Evolutionary conservation across 768 basidiomycete species (phyloP).

Genomic region (Leccinum olivaceopallidum): DNA sequence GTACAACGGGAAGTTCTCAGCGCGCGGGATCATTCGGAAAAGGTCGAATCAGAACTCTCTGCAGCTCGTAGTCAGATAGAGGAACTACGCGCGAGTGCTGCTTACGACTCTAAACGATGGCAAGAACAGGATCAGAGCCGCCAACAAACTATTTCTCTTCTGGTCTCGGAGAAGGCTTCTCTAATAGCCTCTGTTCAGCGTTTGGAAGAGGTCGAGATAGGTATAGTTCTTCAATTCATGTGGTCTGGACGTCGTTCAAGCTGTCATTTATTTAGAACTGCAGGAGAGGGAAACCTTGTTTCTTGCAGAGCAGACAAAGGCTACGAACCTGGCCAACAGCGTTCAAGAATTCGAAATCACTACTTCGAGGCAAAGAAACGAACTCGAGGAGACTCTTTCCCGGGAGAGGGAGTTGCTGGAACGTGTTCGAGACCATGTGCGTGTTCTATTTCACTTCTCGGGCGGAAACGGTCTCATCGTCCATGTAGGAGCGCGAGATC

Average conservation of each 20-base stretch:
- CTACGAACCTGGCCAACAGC: slow-evolving; percentile 41
- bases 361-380: slow-evolving; percentile 40
- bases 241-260: slow-evolving; percentile 1
- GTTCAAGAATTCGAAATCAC: slow-evolving; percentile 45
- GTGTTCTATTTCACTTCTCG: slow-evolving; percentile 1
- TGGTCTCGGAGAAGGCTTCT: slow-evolving; percentile 72
- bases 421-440: slow-evolving; percentile 33
- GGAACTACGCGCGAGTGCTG: slow-evolving; percentile 16
- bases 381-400: slow-evolving; percentile 36
- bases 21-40: slow-evolving; percentile 14
- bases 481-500: slow-evolving; percentile 68
- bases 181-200: slow-evolving; percentile 59
- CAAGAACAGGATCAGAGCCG: slow-evolving; percentile 50
- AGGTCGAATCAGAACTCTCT: slow-evolving; percentile 25
- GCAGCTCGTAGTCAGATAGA: slow-evolving; percentile 22
- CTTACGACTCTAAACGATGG: slow-evolving; percentile 17
- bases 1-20: slow-evolving; percentile 14
- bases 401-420: slow-evolving; percentile 55
- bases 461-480: not conserved
- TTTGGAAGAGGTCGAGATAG: slow-evolving; percentile 56
- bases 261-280: slow-evolving; percentile 36
- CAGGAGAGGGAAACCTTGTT: slow-evolving; percentile 44
- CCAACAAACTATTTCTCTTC: slow-evolving; percentile 71
- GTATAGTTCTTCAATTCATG: slow-evolving; percentile 40
- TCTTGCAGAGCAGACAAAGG: slow-evolving; percentile 42